phyloP scores from a whole-genome alignment of 306 rosid species.

The Trifolium pratense region DNA sequence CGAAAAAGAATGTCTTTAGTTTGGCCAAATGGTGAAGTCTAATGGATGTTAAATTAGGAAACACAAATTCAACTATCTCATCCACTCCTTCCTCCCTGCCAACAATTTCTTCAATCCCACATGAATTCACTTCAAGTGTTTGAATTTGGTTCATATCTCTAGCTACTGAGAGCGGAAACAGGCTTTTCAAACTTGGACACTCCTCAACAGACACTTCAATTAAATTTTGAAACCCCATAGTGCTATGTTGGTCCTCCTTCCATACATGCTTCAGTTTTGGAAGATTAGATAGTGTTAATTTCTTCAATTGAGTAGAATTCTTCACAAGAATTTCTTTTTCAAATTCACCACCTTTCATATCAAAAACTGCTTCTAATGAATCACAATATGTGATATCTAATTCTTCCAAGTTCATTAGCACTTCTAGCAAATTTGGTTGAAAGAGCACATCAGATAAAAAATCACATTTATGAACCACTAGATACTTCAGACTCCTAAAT shows the following conservation, averaged over 20 bases:
- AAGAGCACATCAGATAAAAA: not conserved
- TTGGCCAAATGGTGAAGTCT: not conserved
- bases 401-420: not conserved
- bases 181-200: not conserved
- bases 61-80: not conserved
- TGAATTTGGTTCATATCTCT: not conserved
- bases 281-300: not conserved
- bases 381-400: not conserved
- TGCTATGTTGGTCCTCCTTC: not conserved
- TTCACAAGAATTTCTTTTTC: not conserved
- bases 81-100: not conserved
- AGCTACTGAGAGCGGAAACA: not conserved
- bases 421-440: not conserved
- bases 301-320: not conserved
- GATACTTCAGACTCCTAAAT: not conserved
- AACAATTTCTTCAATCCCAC: slow-evolving; percentile 5
- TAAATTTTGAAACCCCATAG: not conserved
- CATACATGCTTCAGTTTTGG: not conserved
- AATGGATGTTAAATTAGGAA: not conserved
- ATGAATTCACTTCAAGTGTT: not conserved
- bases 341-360: not conserved
- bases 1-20: not conserved
- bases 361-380: slow-evolving; percentile 2
- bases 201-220: not conserved
- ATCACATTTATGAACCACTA: slow-evolving; percentile 3